Conservation (phyloP, 768 basidiomycete species). For the Rhizopogon vesiculosus region DNA sequence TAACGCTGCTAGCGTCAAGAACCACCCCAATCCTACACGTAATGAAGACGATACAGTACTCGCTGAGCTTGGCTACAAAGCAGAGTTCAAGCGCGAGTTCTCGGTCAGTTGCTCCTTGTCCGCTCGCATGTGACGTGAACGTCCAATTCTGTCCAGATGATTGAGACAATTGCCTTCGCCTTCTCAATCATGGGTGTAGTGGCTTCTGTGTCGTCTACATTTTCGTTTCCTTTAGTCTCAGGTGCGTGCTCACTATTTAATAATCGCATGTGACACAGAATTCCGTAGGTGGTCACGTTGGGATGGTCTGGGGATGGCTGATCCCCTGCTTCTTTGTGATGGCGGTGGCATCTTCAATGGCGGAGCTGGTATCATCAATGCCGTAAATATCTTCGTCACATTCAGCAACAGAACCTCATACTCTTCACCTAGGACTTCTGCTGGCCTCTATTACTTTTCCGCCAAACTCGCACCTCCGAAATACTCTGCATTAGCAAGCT, state of each 20-base stretch:
- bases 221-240: constrained; percentile 57
- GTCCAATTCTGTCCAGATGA: constrained; percentile 28
- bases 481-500: constrained; percentile 59
- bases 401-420: background rate
- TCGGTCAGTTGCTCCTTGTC: constrained; percentile 38
- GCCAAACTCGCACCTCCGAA: constrained; percentile 64
- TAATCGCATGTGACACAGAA: background rate
- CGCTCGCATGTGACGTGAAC: background rate
- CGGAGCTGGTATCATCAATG: constrained; percentile 70
- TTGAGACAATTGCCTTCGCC: constrained; percentile 63
- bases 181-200: constrained; percentile 73
- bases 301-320: constrained; percentile 75
- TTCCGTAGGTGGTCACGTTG: constrained; percentile 62
- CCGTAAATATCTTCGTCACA: constrained; percentile 38
- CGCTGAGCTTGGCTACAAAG: constrained; percentile 65
- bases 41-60: constrained; percentile 54
- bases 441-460: constrained; percentile 76
- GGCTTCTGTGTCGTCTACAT: constrained; percentile 62
- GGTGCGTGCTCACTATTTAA: constrained; percentile 31
- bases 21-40: constrained; percentile 14
- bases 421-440: constrained; percentile 52
- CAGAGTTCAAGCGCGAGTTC: constrained; percentile 72
- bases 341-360: constrained; percentile 66
- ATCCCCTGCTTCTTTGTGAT: constrained; percentile 67
- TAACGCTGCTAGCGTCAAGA: constrained; percentile 7